Percentiles rank a stretch among this genome's conserved stretches.
These are phyloP conservation scores for Eucalyptus coolabah DNA, from an alignment of 345 rosid genomes.

Conservation along the genomic window DNA sequence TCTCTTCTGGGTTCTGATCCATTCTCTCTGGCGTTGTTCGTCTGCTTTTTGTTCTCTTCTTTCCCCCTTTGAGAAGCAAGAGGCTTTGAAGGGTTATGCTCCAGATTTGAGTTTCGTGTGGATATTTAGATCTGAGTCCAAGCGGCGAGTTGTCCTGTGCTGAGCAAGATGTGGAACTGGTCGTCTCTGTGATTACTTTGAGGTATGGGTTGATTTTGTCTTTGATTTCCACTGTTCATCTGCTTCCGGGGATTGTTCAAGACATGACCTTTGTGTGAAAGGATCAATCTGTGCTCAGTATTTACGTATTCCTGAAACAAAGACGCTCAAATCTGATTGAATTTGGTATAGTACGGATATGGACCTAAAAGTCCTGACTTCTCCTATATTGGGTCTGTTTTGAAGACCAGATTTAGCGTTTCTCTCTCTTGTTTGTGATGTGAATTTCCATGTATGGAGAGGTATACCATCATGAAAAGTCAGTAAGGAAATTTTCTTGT, in stretches of 20 bases:
- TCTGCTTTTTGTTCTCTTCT: neutral
- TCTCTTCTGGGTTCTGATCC: neutral
- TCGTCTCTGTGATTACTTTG: neutral
- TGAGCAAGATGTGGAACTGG: neutral
- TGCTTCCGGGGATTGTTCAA: neutral
- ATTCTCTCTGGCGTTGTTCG: neutral
- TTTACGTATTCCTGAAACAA: neutral
- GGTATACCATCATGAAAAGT: neutral
- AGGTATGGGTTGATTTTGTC: neutral
- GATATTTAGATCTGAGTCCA: neutral
- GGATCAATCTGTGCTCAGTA: neutral
- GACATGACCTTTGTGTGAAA: neutral
- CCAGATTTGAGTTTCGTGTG: neutral
- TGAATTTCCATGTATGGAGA: neutral
- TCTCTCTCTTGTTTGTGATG: neutral
- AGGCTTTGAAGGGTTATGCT: neutral
- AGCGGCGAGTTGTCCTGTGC: neutral
- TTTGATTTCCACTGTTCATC: neutral
- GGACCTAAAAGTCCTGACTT: neutral
- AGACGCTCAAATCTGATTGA: neutral
- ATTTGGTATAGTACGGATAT: neutral
- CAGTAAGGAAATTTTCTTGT: neutral
- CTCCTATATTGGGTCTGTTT: neutral
- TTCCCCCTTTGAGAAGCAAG: neutral
- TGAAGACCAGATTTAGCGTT: neutral